These are phyloP conservation scores for Suillus decipiens DNA, from an alignment of 768 basidiomycete species.

Conservation along the genomic window DNA sequence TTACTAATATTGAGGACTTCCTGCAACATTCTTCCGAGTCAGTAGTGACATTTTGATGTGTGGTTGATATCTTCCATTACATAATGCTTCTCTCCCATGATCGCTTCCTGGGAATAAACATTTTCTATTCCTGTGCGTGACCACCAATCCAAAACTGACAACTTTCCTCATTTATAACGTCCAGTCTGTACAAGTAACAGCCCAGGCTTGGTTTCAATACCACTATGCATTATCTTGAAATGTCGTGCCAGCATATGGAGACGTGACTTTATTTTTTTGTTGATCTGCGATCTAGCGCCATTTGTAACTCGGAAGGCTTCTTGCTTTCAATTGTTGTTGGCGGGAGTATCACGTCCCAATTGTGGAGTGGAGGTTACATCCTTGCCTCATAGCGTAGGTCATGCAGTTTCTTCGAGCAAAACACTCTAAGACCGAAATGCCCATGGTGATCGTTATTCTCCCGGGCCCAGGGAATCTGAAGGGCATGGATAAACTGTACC, in stretches of 20 bases:
- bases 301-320: neutral
- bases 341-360: neutral
- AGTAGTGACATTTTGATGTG: neutral
- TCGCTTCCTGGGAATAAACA: neutral
- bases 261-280: neutral
- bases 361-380: neutral
- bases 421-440: neutral
- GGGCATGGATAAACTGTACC: neutral
- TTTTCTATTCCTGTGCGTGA: neutral
- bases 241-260: too few relatives aligned
- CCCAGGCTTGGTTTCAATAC: neutral
- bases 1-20: too few relatives aligned
- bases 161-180: neutral
- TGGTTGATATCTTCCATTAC: too few relatives aligned
- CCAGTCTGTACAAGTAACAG: neutral
- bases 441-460: neutral
- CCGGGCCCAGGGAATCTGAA: neutral
- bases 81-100: neutral
- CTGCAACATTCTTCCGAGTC: too few relatives aligned
- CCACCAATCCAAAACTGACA: neutral
- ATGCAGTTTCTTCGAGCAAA: neutral
- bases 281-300: neutral
- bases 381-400: neutral
- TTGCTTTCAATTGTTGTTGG: neutral
- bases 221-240: neutral